Base-by-base conservation (phyloP, 805 yeast species). In the Kluyveromyces nonfermentans region DNA sequence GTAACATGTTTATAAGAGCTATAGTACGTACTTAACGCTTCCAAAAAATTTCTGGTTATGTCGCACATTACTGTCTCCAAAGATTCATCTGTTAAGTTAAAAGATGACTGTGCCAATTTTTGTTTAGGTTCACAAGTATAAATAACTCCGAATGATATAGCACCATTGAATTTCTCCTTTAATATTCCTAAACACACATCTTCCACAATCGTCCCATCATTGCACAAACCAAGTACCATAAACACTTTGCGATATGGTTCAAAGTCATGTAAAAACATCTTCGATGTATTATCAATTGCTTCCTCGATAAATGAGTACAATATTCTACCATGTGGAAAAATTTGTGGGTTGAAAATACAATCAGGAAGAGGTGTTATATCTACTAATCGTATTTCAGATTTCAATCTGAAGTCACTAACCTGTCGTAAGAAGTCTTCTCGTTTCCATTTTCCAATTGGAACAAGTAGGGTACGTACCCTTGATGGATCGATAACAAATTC, bases 211-310 rank as follows among this genome's bases (percentile, higher is more conserved):
- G 30, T 7, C 14, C 35, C 35, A 45, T 59, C 62, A 42, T 61
- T 60, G 5, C 54, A 59, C 20, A 78, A 50, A 4, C 79, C 82
- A 37, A 78, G 58, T 5, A 81, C 78, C 7, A 82, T 70, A 52
- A 86, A 76, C 0, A 84, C 77, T 56, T 87, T 86, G 41, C 97
- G 66, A 62, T 75, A 87, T 1, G 96, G 95, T 63, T 93, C 97
- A 50, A 90, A 78, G 61, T 90, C 97, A 52, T 83, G 85, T 35
- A 90, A 67, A 42, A 83, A 80, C 6, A 80, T 63, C 21, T 82
- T 72, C 44, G 77, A 81, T 1, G 73, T 48, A 18, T 52, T 49
- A 8, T 55, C 59, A 7, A 45, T 67, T 6, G 65, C 55, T 0
- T 73, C 53, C 1, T 73, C 62, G 10, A 64, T 61, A 50, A 78